Percentiles rank a stretch among this genome's conserved stretches.
These are phyloP conservation scores for Monosporascus cannonballus DNA, from an alignment of 2,329 filamentous ascomycete species.

Conservation along the genomic window DNA sequence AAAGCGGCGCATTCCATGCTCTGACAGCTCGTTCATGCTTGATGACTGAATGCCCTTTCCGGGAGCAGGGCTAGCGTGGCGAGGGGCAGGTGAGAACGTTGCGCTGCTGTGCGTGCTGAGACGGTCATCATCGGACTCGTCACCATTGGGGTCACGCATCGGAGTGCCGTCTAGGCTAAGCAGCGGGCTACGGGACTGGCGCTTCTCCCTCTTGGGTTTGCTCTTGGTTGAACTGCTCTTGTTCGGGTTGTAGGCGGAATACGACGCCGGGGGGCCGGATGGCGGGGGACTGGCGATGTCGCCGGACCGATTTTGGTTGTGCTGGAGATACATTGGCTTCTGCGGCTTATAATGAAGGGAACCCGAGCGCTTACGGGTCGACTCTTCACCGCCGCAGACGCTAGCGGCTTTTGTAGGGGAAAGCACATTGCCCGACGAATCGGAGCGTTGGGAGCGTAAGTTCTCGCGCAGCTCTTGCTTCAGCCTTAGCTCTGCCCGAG, in stretches of 20 bases:
- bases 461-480: background rate
- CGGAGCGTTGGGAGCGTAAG: too few species aligned
- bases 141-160: background rate
- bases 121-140: background rate
- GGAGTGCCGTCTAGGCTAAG: background rate
- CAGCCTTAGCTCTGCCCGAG: background rate
- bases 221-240: background rate
- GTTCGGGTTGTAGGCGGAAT: constrained; percentile 8
- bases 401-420: too few species aligned
- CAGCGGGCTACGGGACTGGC: background rate
- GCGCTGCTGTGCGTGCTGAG: constrained; percentile 1
- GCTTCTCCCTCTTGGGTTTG: background rate
- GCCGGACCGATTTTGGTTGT: background rate
- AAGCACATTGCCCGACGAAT: too few species aligned
- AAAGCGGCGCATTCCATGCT: background rate
- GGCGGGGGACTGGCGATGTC: background rate
- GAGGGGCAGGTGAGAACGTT: background rate
- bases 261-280: background rate
- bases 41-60: constrained; percentile 1
- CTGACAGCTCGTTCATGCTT: background rate
- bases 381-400: too few species aligned
- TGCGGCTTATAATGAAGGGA: background rate
- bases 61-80: background rate
- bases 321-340: background rate
- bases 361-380: background rate